phyloP scores from a whole-genome alignment of 169 alveolate species.

The Plasmodium inui region DNA sequence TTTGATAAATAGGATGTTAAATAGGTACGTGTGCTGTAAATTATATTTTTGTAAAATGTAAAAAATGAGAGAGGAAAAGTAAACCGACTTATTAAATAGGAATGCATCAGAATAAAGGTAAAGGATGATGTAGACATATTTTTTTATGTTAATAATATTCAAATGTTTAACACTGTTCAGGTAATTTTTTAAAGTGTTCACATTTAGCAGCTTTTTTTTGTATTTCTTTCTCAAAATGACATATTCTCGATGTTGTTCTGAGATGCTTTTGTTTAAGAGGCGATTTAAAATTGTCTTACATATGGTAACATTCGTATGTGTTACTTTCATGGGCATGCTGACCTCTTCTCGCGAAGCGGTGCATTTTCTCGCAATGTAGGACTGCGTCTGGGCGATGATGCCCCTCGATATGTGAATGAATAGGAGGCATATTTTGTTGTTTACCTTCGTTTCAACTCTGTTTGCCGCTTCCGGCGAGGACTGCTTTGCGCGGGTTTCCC shows the following conservation, averaged over 20 bases:
- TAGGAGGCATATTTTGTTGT: conserved; percentile 52
- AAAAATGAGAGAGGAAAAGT: conserved; percentile 50
- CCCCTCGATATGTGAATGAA: conserved; percentile 36
- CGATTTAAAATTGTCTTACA: conserved; percentile 22
- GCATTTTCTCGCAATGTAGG: neutral
- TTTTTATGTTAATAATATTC: conserved; percentile 73
- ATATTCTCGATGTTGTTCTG: conserved; percentile 41
- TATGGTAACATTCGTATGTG: neutral
- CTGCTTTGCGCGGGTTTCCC: neutral
- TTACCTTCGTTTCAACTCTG: neutral
- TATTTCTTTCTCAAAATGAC: conserved; percentile 43
- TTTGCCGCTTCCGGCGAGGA: neutral
- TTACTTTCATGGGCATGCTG: neutral
- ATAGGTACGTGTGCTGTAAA: conserved; percentile 60
- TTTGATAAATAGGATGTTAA: conserved; percentile 53
- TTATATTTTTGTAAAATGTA: conserved; percentile 73
- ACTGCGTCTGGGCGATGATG: conserved; percentile 39
- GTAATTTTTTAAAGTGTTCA: conserved; percentile 56
- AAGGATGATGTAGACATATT: conserved; percentile 28
- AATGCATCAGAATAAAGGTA: conserved; percentile 43
- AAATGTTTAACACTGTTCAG: conserved; percentile 52
- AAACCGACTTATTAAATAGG: conserved; percentile 64
- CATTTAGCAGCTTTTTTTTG: conserved; percentile 13
- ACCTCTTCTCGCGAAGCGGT: neutral
- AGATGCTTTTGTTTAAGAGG: conserved; percentile 8